Evolutionary conservation across 2,329 filamentous ascomycete species (phyloP).

Genomic region (Colletotrichum liriopes): DNA sequence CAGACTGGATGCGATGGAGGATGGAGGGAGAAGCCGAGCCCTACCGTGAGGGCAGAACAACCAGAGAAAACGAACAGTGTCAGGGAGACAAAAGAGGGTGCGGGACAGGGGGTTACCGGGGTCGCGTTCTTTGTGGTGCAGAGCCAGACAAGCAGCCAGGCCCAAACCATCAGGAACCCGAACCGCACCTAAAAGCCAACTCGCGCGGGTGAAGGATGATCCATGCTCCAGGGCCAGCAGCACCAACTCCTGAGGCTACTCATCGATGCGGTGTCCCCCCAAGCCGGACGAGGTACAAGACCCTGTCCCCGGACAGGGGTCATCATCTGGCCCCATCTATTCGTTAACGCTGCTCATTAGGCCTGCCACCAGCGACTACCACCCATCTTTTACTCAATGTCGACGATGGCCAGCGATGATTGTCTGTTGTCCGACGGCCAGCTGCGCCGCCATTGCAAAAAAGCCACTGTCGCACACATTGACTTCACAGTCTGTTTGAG

Average conservation of each 20-base stretch:
- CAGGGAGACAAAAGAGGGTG: neutral
- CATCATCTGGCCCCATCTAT: slow-evolving; percentile 34
- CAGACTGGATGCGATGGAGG: slow-evolving; percentile 15
- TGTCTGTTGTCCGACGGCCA: slow-evolving; percentile 5
- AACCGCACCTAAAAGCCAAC: slow-evolving; percentile 23
- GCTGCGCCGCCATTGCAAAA: neutral
- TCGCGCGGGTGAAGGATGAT: slow-evolving; percentile 38
- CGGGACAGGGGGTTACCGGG: neutral
- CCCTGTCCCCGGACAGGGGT: slow-evolving; percentile 42
- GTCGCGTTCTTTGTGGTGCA: slow-evolving; percentile 22
- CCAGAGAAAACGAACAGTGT: slow-evolving; percentile 6
- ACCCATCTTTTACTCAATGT: slow-evolving; percentile 20
- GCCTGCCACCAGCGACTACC: slow-evolving; percentile 29
- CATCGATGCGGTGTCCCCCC: slow-evolving; percentile 24
- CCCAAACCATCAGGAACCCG: slow-evolving; percentile 36
- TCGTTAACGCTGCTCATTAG: slow-evolving; percentile 31
- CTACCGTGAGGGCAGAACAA: neutral
- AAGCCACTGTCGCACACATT: neutral
- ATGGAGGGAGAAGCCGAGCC: slow-evolving; percentile 9
- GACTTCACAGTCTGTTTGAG: too few relatives aligned
- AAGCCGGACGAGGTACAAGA: slow-evolving; percentile 30
- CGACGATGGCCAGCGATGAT: slow-evolving; percentile 15
- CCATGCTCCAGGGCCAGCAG: slow-evolving; percentile 36
- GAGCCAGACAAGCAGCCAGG: slow-evolving; percentile 22
- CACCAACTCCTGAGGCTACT: slow-evolving; percentile 14